A percentile compares a stretch with the other conserved stretches of the same genome.
These are phyloP conservation scores for Musa acuminata DNA, from an alignment of 176 grass and related monocot genomes.

Conservation along the genomic window DNA sequence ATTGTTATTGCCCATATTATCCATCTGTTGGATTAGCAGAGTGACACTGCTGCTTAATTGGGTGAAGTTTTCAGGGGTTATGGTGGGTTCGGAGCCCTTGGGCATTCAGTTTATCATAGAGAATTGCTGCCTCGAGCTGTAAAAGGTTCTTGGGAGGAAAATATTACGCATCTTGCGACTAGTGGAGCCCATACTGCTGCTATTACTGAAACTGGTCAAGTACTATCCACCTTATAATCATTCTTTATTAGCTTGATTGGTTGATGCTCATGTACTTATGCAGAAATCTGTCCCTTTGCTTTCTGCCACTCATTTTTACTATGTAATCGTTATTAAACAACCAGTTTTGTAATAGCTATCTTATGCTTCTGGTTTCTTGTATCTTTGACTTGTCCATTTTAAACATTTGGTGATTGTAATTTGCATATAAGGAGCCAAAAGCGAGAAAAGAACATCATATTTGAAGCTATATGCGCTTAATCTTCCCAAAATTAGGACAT, in stretches of 20 bases:
- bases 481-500: background rate
- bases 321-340: background rate
- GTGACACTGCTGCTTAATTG: constrained; percentile 58
- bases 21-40: constrained; percentile 9
- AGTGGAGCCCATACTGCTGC: constrained; percentile 85
- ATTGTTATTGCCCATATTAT: background rate
- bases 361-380: background rate
- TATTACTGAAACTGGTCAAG: constrained; percentile 50
- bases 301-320: background rate
- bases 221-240: background rate
- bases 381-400: background rate
- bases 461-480: background rate
- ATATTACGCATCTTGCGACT: constrained; percentile 71
- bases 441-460: background rate
- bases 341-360: background rate
- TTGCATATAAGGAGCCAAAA: background rate
- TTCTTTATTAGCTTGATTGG: background rate
- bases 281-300: background rate
- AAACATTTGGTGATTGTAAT: background rate
- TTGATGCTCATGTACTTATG: too few relatives aligned
- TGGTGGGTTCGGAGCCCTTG: constrained; percentile 96
- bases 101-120: constrained; percentile 80
- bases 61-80: constrained; percentile 95
- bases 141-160: constrained; percentile 60
- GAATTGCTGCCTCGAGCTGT: constrained; percentile 68